Evolutionary conservation across 208 protist species (phyloP), one percentile per base, ranked within the genome.

Genomic region (Wallacemonas rigidus): DNA sequence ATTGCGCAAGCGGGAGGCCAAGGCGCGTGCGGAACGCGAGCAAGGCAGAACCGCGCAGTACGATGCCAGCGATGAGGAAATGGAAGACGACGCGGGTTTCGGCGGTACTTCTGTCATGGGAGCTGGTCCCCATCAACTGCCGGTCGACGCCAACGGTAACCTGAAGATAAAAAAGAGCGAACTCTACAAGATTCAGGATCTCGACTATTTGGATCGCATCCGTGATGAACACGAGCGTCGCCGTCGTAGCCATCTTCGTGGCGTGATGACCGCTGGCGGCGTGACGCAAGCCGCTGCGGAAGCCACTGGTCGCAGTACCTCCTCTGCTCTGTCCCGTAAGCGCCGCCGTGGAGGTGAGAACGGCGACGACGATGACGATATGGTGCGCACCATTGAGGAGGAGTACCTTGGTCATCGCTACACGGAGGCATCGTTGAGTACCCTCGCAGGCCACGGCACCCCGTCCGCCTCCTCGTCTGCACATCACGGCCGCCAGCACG

Each of bases 101-200:
- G 8, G 67, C 15, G 73, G 50, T 3, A 26, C 44, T 11, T n/a
- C 72, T 36, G 48, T 54, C 1, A 85, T 85, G 55, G 82, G 77
- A 12, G 65, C 85, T 67, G 82, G 87, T 2, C 81, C 83, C 1
- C 83, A 89, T 48, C 75, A 75, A 51, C 80, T 79, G 17, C 87
- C 86, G 8, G 64, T 87, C 38, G 77, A 91, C 65, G 73, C 83
- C 12, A 53, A 77, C 51, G 86, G 85, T 2, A 41, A 77, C 9
- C 61, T 93, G 56, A 81, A 77, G 61, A 87, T 96, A 74, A 96
- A 94, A 70, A 93, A 94, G 63, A 94, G 81, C 41, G 89, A 96
- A 41, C 81, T 91, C 45, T 96, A 85, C 78, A 87, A 86, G 44
- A 86, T 96, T 80, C 81, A 89, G 38, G 91, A 96, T 63, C 70